These are phyloP conservation scores for Gyrodon lividus DNA, from an alignment of 768 basidiomycete genomes.

Conservation along the genomic window DNA sequence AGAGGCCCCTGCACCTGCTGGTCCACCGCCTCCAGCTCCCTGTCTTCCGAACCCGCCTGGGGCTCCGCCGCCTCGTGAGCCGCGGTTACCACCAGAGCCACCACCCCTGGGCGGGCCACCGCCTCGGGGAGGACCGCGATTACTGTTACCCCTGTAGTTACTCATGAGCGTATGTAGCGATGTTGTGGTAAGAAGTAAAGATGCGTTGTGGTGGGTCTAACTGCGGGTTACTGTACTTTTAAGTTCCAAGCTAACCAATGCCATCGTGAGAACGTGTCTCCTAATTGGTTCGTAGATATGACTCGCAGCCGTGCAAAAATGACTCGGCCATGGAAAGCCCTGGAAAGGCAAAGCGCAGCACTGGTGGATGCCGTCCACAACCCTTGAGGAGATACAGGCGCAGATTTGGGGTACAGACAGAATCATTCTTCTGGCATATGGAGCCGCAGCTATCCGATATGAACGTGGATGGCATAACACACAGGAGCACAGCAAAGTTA, in stretches of 20 bases:
- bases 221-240: neutral
- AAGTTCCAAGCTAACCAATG: neutral
- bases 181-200: neutral
- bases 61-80: constrained; percentile 5
- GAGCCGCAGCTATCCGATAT: too few species aligned
- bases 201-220: neutral
- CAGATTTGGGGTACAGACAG: too few species aligned
- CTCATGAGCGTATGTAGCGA: neutral
- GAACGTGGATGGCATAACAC: too few species aligned
- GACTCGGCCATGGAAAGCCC: too few species aligned
- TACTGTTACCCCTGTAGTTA: constrained; percentile 8
- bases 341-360: too few species aligned
- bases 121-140: constrained; percentile 4
- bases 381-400: too few species aligned
- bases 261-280: neutral
- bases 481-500: neutral
- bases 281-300: too few species aligned
- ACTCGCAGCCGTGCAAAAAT: too few species aligned
- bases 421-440: too few species aligned
- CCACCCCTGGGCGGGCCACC: constrained; percentile 14
- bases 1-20: constrained; percentile 25
- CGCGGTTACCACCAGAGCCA: constrained; percentile 7
- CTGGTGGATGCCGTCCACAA: too few species aligned
- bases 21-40: constrained; percentile 27
- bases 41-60: constrained; percentile 14